A percentile compares a stretch with the other conserved stretches of the same genome.
Evolutionary conservation across 192 early-diverging fungal genomes (phyloP).

Genomic region (Umbelopsis sp.): DNA sequence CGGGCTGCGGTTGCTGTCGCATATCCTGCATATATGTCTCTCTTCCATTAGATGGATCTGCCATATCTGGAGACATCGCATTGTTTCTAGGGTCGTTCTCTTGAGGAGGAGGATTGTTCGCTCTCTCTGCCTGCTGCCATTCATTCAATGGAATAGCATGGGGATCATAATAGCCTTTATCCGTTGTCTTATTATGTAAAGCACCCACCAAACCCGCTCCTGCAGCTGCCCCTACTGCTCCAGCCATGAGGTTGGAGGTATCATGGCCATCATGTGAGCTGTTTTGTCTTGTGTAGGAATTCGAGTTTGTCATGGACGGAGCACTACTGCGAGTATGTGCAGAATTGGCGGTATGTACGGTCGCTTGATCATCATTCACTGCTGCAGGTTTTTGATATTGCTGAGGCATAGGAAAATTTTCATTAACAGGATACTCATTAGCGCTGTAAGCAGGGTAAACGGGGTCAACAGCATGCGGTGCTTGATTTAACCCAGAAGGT

Average conservation of each 20-base stretch:
- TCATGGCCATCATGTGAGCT: background rate
- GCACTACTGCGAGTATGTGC: background rate
- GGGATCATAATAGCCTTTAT: background rate
- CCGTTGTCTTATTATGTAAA: background rate
- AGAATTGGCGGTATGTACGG: background rate
- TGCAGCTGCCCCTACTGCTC: background rate
- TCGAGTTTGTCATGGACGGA: background rate
- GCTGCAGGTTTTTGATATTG: background rate
- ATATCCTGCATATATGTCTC: conserved; percentile 21
- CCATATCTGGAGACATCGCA: background rate
- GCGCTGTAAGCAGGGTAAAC: background rate
- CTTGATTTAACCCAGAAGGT: background rate
- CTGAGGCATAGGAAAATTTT: background rate
- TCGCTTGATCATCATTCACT: conserved; percentile 2
- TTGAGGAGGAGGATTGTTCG: conserved; percentile 1
- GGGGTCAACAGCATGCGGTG: background rate
- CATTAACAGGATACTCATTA: background rate
- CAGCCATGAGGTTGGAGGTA: background rate
- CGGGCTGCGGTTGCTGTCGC: background rate
- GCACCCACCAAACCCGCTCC: background rate
- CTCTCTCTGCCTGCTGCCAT: conserved; percentile 13
- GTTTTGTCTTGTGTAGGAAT: background rate
- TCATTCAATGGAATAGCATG: conserved; percentile 16
- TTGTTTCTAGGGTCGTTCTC: conserved; percentile 1
- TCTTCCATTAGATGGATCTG: conserved; percentile 27